Conservation (phyloP, 2,329 filamentous ascomycete genomes). For the Akanthomyces dipterigenus region DNA sequence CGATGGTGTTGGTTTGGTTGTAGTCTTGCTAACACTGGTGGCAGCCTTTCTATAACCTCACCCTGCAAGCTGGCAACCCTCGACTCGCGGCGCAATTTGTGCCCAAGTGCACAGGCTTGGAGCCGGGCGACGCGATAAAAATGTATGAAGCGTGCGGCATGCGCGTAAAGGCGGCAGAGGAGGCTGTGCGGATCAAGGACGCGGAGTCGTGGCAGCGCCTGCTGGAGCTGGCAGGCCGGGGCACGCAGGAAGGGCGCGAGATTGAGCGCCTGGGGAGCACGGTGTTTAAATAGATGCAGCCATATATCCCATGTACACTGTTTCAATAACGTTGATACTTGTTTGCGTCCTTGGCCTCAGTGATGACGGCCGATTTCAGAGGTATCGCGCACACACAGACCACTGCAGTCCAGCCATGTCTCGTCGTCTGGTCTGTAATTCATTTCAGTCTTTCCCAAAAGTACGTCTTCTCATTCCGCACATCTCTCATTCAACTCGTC, state of each 20-base stretch:
- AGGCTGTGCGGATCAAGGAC: slow-evolving; percentile 79
- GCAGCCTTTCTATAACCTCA: slow-evolving; percentile 85
- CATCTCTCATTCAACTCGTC: not conserved
- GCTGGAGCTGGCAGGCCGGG: slow-evolving; percentile 64
- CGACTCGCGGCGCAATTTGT: slow-evolving; percentile 79
- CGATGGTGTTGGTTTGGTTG: too few relatives aligned
- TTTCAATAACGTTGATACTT: not conserved
- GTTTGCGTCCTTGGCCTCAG: too few relatives aligned
- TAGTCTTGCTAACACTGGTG: not conserved
- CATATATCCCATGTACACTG: not conserved
- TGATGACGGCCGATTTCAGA: too few relatives aligned
- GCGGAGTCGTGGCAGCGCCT: slow-evolving; percentile 66
- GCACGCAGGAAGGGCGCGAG: slow-evolving; percentile 61
- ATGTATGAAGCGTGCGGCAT: slow-evolving; percentile 98
- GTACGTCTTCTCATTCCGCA: not conserved
- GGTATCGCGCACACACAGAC: too few relatives aligned
- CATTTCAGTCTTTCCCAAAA: not conserved
- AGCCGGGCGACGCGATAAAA: slow-evolving; percentile 62
- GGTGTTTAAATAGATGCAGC: slow-evolving; percentile 32
- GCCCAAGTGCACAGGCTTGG: slow-evolving; percentile 72
- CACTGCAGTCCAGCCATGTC: not conserved
- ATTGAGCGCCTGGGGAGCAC: slow-evolving; percentile 71
- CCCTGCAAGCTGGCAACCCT: slow-evolving; percentile 81
- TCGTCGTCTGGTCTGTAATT: not conserved
- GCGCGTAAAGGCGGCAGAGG: slow-evolving; percentile 81